Evolutionary conservation across 306 rosid species (phyloP), one percentile per base, ranked within the genome.

Genomic region (Styphnolobium japonicum): DNA sequence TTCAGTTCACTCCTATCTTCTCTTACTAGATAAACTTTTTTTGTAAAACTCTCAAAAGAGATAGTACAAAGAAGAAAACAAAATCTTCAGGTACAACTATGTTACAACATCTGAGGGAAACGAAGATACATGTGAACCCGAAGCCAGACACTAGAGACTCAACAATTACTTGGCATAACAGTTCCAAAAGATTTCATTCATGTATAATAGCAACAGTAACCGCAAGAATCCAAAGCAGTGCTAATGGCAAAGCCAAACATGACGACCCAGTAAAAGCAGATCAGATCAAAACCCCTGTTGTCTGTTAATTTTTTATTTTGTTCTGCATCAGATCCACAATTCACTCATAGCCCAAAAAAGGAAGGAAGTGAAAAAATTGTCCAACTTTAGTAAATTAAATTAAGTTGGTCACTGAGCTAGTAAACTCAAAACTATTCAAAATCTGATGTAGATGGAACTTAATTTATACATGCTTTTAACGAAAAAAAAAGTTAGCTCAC

Each of bases 361-460:
- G 15, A 14, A 2, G 19, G 6, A 49, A 39, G 31, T 23, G 14
- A 31, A 73, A 46, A 31, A 15, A 7, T 12, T 23, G 19, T 67
- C 34, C n/a, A 22, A 43, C n/a, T 73, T 52, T 19, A 16, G 21
- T 33, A 22, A 67, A 3, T 58, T 76, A 10, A 43, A 39, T 51
- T 34, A 51, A 27, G 2, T 76, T 75, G 16, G 62, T 7, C 18
- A 25, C 57, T 3, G 22, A 68, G 25, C 68, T 19, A 42, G 15
- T 22, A 70, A 15, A 5, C 18, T 6, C 48, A 69, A n/a, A n/a
- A n/a, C n/a, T n/a, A n/a, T n/a, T n/a, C n/a, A n/a, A n/a, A 81
- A 73, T 61, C 84, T 45, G 82, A 61, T 53, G 55, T 74, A 40
- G 68, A 73, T 65, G 42, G 55, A 82, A 27, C 48, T 67, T 52